A percentile compares a stretch with the other conserved stretches of the same genome.
These are phyloP conservation scores for Colletotrichum lupini DNA, from an alignment of 2,329 filamentous ascomycete species.

Conservation along the genomic window DNA sequence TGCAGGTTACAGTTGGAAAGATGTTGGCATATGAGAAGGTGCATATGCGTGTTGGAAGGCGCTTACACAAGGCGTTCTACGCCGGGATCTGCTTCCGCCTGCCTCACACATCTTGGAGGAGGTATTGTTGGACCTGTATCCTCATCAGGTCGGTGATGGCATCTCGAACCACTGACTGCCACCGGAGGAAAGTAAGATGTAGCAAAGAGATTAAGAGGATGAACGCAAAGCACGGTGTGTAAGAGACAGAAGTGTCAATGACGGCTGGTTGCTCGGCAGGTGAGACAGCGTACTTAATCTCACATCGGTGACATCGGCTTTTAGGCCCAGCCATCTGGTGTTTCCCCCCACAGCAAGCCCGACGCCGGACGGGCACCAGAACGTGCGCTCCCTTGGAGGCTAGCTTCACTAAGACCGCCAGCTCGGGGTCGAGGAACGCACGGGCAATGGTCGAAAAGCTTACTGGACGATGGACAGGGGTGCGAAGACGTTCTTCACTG, in stretches of 20 bases:
- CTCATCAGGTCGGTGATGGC: neutral
- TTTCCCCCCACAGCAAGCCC: slow-evolving; percentile 31
- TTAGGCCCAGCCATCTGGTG: slow-evolving; percentile 20
- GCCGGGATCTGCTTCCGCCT: neutral
- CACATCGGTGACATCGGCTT: slow-evolving; percentile 1
- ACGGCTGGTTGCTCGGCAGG: slow-evolving; percentile 3
- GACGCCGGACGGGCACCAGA: slow-evolving; percentile 26
- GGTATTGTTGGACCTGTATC: no score
- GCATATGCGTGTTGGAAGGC: neutral
- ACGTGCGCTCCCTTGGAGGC: slow-evolving; percentile 30
- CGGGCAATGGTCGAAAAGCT: slow-evolving; percentile 29
- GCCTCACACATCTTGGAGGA: neutral
- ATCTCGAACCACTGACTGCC: neutral
- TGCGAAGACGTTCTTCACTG: neutral
- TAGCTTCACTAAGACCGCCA: slow-evolving; percentile 2
- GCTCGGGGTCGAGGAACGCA: slow-evolving; percentile 24
- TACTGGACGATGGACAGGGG: slow-evolving; percentile 16
- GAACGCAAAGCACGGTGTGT: neutral
- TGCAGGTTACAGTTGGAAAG: neutral
- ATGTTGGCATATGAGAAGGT: neutral
- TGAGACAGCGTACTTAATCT: slow-evolving; percentile 4
- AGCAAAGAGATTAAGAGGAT: neutral
- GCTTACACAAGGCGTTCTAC: no score
- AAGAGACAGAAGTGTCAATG: neutral
- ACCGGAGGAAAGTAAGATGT: neutral